Evolutionary conservation across 2,329 filamentous ascomycete genomes (phyloP).

Genomic region (Grosmannia penicillata): DNA sequence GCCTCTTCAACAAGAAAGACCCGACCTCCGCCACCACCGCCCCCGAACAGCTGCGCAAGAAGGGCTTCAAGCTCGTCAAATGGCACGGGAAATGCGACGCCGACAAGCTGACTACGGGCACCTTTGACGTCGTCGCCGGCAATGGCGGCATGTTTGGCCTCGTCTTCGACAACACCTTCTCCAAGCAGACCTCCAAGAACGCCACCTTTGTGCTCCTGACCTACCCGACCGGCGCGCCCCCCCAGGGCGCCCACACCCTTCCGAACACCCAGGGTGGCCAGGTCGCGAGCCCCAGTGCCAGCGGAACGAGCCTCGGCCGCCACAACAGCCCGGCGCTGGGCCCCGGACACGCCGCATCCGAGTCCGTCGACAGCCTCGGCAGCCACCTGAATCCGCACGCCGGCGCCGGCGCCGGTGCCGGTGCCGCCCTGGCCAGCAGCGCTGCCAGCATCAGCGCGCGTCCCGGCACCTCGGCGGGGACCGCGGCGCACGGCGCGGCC

Average conservation of each 20-base stretch:
- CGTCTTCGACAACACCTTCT: constrained; percentile 98
- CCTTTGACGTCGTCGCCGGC: constrained; percentile 58
- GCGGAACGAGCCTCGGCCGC: constrained; percentile 39
- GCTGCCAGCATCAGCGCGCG: neutral
- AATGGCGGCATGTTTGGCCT: constrained; percentile 90
- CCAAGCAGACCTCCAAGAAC: constrained; percentile 86
- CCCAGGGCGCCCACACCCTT: constrained; percentile 58
- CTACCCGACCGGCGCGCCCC: constrained; percentile 70
- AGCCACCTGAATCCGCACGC: constrained; percentile 34
- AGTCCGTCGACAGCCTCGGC: constrained; percentile 47
- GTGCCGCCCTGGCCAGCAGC: constrained; percentile 2
- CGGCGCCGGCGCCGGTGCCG: constrained; percentile 6
- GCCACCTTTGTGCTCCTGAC: constrained; percentile 90
- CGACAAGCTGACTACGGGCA: constrained; percentile 86
- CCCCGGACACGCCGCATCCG: constrained; percentile 24
- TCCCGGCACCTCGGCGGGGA: neutral
- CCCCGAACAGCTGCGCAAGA: constrained; percentile 46
- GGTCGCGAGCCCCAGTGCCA: constrained; percentile 22
- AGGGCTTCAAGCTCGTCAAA: constrained; percentile 56
- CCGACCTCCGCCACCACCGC: constrained; percentile 40
- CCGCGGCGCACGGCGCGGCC: constrained; percentile 7
- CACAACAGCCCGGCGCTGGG: constrained; percentile 22
- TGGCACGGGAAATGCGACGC: constrained; percentile 96
- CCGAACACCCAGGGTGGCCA: constrained; percentile 36
- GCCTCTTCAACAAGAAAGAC: constrained; percentile 40